Evolutionary conservation across 2,329 filamentous ascomycete genomes (phyloP).

Genomic region (Juglanconis juglandina): DNA sequence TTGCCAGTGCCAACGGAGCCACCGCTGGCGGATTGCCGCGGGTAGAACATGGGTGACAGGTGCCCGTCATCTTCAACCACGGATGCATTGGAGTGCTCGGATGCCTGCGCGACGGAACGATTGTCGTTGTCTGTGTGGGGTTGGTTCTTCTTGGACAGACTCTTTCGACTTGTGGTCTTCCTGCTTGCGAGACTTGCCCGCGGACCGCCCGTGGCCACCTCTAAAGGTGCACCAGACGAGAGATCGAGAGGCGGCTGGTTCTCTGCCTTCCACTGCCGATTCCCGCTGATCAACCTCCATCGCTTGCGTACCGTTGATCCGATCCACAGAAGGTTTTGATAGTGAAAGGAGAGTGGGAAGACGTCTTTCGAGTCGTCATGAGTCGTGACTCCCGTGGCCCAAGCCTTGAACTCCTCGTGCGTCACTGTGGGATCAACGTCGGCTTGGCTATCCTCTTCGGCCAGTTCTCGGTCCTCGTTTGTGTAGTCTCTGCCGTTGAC

Average conservation of each 20-base stretch:
- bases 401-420: conserved; percentile 36
- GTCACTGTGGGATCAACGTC: conserved; percentile 4
- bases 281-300: conserved; percentile 41
- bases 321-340: conserved; percentile 33
- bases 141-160: not conserved
- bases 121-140: not conserved
- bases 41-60: conserved; percentile 12
- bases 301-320: conserved; percentile 35
- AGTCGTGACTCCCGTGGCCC: conserved; percentile 38
- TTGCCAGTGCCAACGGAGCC: conserved; percentile 27
- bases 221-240: conserved; percentile 21
- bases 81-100: not conserved
- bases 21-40: conserved; percentile 18
- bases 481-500: not conserved
- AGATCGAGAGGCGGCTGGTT: conserved; percentile 23
- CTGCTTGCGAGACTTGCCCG: conserved; percentile 14
- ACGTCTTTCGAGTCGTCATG: conserved; percentile 43
- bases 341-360: conserved; percentile 39
- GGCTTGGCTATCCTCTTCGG: not conserved
- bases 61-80: not conserved
- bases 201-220: conserved; percentile 21
- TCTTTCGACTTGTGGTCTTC: not conserved
- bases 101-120: not conserved
- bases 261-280: conserved; percentile 30
- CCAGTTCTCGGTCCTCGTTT: not conserved